Evolutionary conservation across 169 alveolate species (phyloP).

Genomic region (Cyclospora cayetanensis): DNA sequence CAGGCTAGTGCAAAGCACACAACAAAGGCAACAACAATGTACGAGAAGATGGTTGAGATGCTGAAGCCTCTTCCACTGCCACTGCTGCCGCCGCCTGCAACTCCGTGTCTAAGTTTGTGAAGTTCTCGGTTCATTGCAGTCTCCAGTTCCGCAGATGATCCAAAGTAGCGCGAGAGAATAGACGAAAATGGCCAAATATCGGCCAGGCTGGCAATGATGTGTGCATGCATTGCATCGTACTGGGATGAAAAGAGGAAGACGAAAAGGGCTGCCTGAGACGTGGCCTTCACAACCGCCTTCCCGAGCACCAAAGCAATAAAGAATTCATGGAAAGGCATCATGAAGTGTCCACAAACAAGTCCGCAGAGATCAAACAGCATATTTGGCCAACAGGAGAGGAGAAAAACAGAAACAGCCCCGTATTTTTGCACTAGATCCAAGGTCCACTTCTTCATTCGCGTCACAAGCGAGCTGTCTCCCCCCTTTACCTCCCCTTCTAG

Average conservation of each 20-base stretch:
- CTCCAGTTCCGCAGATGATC: constrained; percentile 4
- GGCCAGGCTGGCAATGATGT: background rate
- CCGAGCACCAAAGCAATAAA: constrained; percentile 93
- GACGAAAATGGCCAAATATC: constrained; percentile 1
- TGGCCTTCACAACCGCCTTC: constrained; percentile 87
- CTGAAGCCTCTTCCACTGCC: background rate
- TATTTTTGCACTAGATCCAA: constrained; percentile 83
- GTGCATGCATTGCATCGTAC: background rate
- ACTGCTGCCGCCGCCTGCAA: background rate
- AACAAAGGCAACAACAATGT: background rate
- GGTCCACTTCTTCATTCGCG: constrained; percentile 82
- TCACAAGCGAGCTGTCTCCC: constrained; percentile 67
- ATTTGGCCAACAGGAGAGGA: constrained; percentile 90
- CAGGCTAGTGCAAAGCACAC: constrained; percentile 16
- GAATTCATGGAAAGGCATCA: constrained; percentile 90
- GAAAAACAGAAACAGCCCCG: constrained; percentile 90
- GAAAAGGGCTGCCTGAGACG: constrained; percentile 47
- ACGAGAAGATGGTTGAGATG: background rate
- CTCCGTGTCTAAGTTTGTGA: background rate
- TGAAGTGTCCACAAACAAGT: constrained; percentile 93
- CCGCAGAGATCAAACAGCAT: constrained; percentile 92
- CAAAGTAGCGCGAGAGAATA: background rate
- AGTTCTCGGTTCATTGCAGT: background rate
- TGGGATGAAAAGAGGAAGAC: constrained; percentile 45
- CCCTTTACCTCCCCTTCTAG: constrained; percentile 65